Base-by-base conservation (phyloP, 305 asterid genomes). In the Andrographis paniculata region DNA sequence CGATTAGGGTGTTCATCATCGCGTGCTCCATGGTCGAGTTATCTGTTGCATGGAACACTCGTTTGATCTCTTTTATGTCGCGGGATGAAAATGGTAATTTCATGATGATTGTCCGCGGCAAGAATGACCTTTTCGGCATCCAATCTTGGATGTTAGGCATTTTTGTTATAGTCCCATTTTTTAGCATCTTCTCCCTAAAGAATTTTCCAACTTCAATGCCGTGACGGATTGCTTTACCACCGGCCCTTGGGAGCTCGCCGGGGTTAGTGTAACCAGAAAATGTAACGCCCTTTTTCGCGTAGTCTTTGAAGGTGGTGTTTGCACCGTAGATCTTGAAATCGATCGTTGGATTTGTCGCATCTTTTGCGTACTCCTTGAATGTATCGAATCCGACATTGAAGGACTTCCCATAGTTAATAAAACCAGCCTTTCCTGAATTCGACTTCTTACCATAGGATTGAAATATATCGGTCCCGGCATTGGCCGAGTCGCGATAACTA, bases 71-170 rank as follows among this genome's bases (percentile, higher is more conserved):
- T 17, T 35, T 0, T 1, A 81, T 13, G 0, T 56, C 54, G 0
- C 14, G 8, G 16, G 52, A 55, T 1, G 95, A 76, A 35, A 79
- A 74, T 0, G 87, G 81, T 53, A 85, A 14, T 21, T 69, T 79
- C 0, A 87, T 78, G 3, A 51, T 15, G 9, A 85, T 79, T 1
- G 65, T 0, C 15, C 76, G 76, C 52, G 95, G 94, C 61, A 85
- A 55, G 66, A 85, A 85, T 0, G 95, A 85, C 77, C 95, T 72
- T 42, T 66, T 62, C 0, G 95, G 95, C 91, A 81, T 76, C 70
- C 78, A 65, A 42, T 85, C 94, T 4, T 60, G 49, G 37, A 85
- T 74, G 48, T 85, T 73, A 11, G 95, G 87, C 91, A 85, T 81
- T 55, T 41, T 74, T 68, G 73, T 74, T 2, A 58, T 33, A 1